Evolutionary conservation across 2,329 filamentous ascomycete genomes (phyloP).

Genomic region (Sclerotinia borealis): DNA sequence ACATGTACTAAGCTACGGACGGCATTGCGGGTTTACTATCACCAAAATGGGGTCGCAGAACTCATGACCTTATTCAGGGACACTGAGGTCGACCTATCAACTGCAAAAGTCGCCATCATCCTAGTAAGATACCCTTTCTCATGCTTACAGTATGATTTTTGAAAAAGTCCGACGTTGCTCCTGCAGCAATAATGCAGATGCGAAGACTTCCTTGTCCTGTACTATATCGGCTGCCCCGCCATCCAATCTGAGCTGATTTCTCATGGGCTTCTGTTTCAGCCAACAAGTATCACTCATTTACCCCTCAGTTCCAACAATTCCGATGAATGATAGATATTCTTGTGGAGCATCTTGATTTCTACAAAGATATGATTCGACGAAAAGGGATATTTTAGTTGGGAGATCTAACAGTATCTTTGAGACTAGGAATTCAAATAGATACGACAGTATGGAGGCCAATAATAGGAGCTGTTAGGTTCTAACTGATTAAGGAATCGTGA

Average conservation of each 20-base stretch:
- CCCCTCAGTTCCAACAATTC: not conserved
- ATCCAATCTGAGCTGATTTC: slow-evolving; percentile 10
- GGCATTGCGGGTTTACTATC: not conserved
- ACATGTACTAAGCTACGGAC: slow-evolving; percentile 4
- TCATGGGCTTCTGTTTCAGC: slow-evolving; percentile 2
- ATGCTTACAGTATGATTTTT: not conserved
- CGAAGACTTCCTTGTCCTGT: not conserved
- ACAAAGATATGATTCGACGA: not conserved
- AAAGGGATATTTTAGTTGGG: not conserved
- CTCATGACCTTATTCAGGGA: slow-evolving; percentile 11
- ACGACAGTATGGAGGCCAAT: not conserved
- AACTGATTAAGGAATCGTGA: not conserved
- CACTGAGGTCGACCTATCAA: slow-evolving; percentile 3
- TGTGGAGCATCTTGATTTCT: not conserved
- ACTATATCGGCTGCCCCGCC: slow-evolving; percentile 7
- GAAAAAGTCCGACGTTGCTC: slow-evolving; percentile 1
- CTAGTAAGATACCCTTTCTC: not conserved
- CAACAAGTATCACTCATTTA: slow-evolving; percentile 5
- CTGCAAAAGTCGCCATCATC: slow-evolving; percentile 7
- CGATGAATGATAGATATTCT: not conserved
- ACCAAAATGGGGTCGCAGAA: slow-evolving; percentile 11
- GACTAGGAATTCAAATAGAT: not conserved
- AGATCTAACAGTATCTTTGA: not conserved
- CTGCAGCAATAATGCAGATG: slow-evolving; percentile 1
- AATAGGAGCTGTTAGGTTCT: not conserved